Evolutionary conservation across 345 rosid species (phyloP).

Genomic region (Eucalyptus guilfoylei): DNA sequence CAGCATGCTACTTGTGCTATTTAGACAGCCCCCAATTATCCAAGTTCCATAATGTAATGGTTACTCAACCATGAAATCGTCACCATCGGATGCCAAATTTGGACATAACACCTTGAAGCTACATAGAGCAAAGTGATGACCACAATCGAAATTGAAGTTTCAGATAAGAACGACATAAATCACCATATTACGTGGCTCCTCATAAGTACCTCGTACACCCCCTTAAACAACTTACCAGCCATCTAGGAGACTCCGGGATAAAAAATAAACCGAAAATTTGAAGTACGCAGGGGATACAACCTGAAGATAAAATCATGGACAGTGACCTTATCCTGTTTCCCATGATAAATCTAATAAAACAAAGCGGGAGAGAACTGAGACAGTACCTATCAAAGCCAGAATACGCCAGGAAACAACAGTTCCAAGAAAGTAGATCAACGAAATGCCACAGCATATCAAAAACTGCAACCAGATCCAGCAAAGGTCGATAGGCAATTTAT

Average conservation of each 20-base stretch:
- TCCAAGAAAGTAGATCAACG: conserved; percentile 6
- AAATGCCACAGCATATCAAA: conserved; percentile 5
- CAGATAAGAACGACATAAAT: not conserved
- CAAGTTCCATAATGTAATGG: not conserved
- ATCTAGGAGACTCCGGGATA: conserved; percentile 42
- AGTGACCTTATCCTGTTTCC: not conserved
- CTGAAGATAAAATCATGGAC: conserved; percentile 3
- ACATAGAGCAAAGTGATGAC: not conserved
- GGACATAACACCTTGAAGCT: not conserved
- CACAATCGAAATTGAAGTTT: not conserved
- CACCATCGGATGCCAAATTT: not conserved
- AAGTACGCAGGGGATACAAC: conserved; percentile 8
- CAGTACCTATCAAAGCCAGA: conserved; percentile 7
- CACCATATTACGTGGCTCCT: not conserved
- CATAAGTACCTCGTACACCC: not conserved
- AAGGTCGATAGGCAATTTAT: not conserved
- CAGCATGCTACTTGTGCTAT: not conserved
- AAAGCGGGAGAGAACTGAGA: not conserved
- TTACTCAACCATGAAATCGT: not conserved
- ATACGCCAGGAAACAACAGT: conserved; percentile 15
- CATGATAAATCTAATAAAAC: not conserved
- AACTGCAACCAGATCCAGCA: not conserved
- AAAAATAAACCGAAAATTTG: conserved; percentile 16
- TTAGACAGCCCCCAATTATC: not conserved
- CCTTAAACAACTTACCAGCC: conserved; percentile 17